Base-by-base conservation (phyloP, 2,329 filamentous ascomycete species). In the Talaromyces piceae region DNA sequence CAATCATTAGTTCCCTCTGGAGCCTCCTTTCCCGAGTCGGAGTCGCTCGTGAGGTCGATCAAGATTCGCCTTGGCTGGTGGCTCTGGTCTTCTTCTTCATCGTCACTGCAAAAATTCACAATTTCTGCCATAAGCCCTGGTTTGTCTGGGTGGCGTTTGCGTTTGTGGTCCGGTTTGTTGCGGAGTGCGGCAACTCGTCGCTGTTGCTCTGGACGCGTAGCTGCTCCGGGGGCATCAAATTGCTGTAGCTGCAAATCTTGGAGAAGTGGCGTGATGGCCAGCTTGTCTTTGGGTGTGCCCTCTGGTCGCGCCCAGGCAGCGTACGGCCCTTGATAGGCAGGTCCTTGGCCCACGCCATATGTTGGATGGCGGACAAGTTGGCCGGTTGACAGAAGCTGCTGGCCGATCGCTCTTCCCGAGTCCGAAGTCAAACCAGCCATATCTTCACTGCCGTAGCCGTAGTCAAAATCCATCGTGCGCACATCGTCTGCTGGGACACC, bases 341-440 rank as follows among this genome's bases (percentile, higher is more conserved):
- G 65, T 5, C 71, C 72, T 62, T 74, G 59, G 0, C 67, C 68
- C 7, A 67, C 61, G 3, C 72, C 72, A 55, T 61, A 72, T 8
- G 61, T 54, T 4, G 64, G 63, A 57, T 74, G 63, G 7, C 61
- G 52, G 2, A 54, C 53, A 4, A 74, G 59, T 54, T 71, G 59
- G 6, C 67, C 63, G 4, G 63, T 61, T 1, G 53, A 49, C n/a
- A 73, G 16, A 2, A 70, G 55, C 18, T 64, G 49, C 3, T 58
- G 57, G 2, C 62, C 65, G 20, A 58, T 50, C 41, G 57, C 43
- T 2, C 60, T 57, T 2, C 65, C 69, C 25, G 60, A 57, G 3
- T 64, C 59, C 1, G 58, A 51, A 22, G 59, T 55, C 7, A 51
- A 28, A n/a, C 57, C 56, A 13, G 54, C 28, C 11, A 48, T 26